Percentiles rank a stretch among this genome's conserved stretches.
Evolutionary conservation across 176 grass and related monocot species (phyloP).

Genomic region (Poa annua): DNA sequence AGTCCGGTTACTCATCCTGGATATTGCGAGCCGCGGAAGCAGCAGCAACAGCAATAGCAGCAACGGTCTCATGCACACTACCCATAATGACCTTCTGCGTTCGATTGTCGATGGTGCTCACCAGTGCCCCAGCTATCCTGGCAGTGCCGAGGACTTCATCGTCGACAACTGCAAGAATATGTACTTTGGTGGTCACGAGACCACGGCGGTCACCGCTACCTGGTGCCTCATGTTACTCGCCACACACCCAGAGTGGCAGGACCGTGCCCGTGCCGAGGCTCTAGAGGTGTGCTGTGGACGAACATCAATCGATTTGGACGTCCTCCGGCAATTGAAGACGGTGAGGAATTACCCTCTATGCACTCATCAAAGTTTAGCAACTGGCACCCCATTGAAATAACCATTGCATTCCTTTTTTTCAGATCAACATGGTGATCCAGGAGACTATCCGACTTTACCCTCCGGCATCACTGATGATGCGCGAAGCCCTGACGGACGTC

Average conservation of each 20-base stretch:
- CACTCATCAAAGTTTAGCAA: background rate
- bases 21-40: conserved; percentile 34
- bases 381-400: background rate
- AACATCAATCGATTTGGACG: conserved; percentile 27
- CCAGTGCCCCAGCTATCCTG: conserved; percentile 6
- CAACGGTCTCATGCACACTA: background rate
- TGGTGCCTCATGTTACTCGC: conserved; percentile 87
- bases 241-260: conserved; percentile 63
- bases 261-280: conserved; percentile 46
- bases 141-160: conserved; percentile 48
- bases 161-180: conserved; percentile 74
- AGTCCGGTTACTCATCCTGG: conserved; percentile 48
- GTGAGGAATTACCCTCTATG: conserved; percentile 26
- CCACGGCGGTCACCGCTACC: conserved; percentile 44
- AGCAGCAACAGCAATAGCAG: background rate
- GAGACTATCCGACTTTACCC: conserved; percentile 64
- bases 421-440: conserved; percentile 76
- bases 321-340: conserved; percentile 57
- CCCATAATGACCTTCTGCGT: conserved; percentile 37
- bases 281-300: conserved; percentile 40
- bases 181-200: conserved; percentile 73
- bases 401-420: background rate
- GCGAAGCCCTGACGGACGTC: conserved; percentile 48
- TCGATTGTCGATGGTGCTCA: conserved; percentile 54
- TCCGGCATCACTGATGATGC: conserved; percentile 55